phyloP scores from a whole-genome alignment of 352 stramenopile genomes.

The Achlya hypogyna region DNA sequence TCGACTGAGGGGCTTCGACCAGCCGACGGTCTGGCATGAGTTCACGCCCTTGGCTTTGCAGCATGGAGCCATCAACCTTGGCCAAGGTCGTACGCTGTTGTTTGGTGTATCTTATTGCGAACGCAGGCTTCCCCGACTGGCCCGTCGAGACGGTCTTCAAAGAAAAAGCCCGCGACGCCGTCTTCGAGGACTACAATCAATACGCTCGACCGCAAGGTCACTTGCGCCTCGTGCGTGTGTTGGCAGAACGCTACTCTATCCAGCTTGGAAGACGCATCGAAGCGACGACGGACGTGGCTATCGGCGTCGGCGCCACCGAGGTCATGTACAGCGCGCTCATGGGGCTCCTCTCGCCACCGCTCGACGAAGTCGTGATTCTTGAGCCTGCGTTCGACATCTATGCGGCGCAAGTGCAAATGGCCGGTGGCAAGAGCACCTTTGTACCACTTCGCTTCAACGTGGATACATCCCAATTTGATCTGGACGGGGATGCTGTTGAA shows the following conservation, averaged over 20 bases:
- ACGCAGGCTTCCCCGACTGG: constrained; percentile 89
- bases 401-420: constrained; percentile 80
- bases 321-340: constrained; percentile 91
- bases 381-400: constrained; percentile 98
- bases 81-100: constrained; percentile 66
- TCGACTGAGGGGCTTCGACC: constrained; percentile 62
- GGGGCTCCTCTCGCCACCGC: constrained; percentile 81
- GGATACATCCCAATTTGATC: constrained; percentile 37
- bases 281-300: constrained; percentile 86
- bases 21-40: constrained; percentile 77
- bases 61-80: constrained; percentile 87
- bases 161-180: constrained; percentile 85
- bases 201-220: constrained; percentile 89
- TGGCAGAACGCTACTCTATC: constrained; percentile 87
- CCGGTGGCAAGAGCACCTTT: constrained; percentile 63
- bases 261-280: constrained; percentile 81
- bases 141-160: constrained; percentile 91
- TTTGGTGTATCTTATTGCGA: too few species aligned
- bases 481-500: constrained; percentile 83
- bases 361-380: constrained; percentile 95
- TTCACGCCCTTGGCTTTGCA: constrained; percentile 84
- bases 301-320: constrained; percentile 92
- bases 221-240: constrained; percentile 61
- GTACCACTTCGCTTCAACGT: constrained; percentile 64
- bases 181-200: constrained; percentile 91